These are phyloP conservation scores for Casuarina cunninghamiana DNA, from an alignment of 306 rosid species.

Conservation along the genomic window DNA sequence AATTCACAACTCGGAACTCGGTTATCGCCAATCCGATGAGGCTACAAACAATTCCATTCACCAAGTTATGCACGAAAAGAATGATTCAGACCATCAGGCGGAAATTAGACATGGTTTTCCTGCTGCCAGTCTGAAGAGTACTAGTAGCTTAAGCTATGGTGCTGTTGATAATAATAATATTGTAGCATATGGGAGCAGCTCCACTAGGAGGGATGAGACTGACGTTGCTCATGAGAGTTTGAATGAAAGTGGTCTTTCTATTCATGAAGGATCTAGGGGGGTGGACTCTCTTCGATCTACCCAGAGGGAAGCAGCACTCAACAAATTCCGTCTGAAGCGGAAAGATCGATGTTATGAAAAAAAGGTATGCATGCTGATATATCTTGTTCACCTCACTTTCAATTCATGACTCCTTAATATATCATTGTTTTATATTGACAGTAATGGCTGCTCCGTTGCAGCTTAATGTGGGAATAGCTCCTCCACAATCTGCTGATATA, in stretches of 20 bases:
- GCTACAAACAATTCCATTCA: constrained; percentile 27
- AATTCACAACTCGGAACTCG: constrained; percentile 39
- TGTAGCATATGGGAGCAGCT: constrained; percentile 38
- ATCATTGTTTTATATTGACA: not conserved
- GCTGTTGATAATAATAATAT: constrained; percentile 27
- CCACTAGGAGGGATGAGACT: constrained; percentile 47
- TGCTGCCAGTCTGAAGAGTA: constrained; percentile 34
- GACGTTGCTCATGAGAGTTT: constrained; percentile 33
- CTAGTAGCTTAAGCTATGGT: constrained; percentile 36
- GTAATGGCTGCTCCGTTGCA: not conserved
- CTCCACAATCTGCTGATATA: not conserved
- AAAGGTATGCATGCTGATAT: constrained; percentile 49
- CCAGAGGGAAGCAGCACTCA: constrained; percentile 76
- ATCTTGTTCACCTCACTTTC: not conserved
- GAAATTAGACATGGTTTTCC: constrained; percentile 41
- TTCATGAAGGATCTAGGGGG: constrained; percentile 38
- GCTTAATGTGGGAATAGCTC: not conserved
- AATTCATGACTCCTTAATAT: not conserved
- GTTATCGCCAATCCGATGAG: constrained; percentile 33
- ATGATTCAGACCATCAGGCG: constrained; percentile 27
- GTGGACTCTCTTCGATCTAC: constrained; percentile 40
- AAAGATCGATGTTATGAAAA: constrained; percentile 68
- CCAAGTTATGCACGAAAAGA: constrained; percentile 28
- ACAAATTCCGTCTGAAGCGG: constrained; percentile 65
- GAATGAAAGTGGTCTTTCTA: constrained; percentile 23